Base-by-base conservation (phyloP, 148 eudicot species). In the Agrostemma githago region DNA sequence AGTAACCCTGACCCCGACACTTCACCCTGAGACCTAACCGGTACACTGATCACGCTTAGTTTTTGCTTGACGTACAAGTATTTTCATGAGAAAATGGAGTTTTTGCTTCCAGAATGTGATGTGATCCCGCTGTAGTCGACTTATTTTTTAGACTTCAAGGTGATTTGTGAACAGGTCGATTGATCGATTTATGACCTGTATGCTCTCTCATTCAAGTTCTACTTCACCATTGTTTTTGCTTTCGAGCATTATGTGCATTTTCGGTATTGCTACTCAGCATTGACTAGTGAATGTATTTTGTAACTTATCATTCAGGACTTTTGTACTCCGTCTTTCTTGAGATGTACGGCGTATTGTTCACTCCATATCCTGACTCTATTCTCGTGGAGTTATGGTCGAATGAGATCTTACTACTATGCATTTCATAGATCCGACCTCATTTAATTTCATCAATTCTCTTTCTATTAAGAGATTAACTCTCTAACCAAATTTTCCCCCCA, bases 1-100 rank as follows among this genome's bases (percentile, higher is more conserved):
- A 90, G 88, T 78, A 79, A 81, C 66, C 19, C 70, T 39, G 86
- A 81, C 66, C 19, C 70, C 34, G 86, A 76, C 80, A 81, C 73
- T 79, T 87, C 86, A 20, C 74, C 82, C 81, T 65, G 66, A 81
- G 80, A 51, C 56, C 15, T 51, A 5, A 5, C 54, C 79, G 72
- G 59, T 61, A 14, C 21, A 51, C 58, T 69, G 16, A 68, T 15
- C 15, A 10, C 62, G 74, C 78, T 41, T 41, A 70, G 46, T 61
- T 26, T 34, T 38, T n/a, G n/a, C n/a, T n/a, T n/a, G n/a, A 3
- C 42, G 70, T 19, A 53, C 6, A 51, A 12, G 41, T 62, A 51
- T 79, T 15, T 17, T 37, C 8, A n/a, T 15, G 12, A 10, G 12
- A 42, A 63, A 41, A n/a, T 26, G 46, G 78, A 14, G 34, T 51